These are phyloP conservation scores for Nigrospora sphaerica DNA, from an alignment of 2,329 filamentous ascomycete genomes.

Conservation along the genomic window DNA sequence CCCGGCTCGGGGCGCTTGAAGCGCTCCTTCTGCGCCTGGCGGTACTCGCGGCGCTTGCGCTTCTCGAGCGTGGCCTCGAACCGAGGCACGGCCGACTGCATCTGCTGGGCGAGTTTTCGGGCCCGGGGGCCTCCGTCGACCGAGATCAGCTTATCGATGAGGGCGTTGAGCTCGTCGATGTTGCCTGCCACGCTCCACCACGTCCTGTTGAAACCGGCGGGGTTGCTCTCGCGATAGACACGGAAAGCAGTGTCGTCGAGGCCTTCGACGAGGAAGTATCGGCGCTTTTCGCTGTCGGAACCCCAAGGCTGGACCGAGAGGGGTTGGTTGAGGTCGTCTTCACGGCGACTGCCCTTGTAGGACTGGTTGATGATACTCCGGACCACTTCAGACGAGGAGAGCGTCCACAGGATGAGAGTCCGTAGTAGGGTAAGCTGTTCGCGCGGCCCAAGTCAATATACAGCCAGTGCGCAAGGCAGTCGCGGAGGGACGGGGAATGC, in stretches of 20 bases:
- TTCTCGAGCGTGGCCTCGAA: constrained; percentile 97
- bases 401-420: constrained; percentile 78
- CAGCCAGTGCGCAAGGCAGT: neutral
- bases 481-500: neutral
- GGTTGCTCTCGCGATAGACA: constrained; percentile 89
- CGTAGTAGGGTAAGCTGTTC: constrained; percentile 72
- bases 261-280: constrained; percentile 91
- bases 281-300: constrained; percentile 78
- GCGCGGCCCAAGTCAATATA: constrained; percentile 3
- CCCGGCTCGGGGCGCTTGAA: constrained; percentile 84
- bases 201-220: constrained; percentile 63
- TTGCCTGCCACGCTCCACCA: constrained; percentile 92
- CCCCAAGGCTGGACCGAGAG: constrained; percentile 89
- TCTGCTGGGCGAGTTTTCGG: constrained; percentile 68
- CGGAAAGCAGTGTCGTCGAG: constrained; percentile 90
- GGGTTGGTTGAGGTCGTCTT: constrained; percentile 74
- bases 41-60: constrained; percentile 87
- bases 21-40: constrained; percentile 74
- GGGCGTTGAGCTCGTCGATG: constrained; percentile 73
- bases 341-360: constrained; percentile 82
- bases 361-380: constrained; percentile 76
- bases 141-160: constrained; percentile 69
- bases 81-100: constrained; percentile 71
- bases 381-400: constrained; percentile 80
- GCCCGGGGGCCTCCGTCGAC: constrained; percentile 78